These are phyloP conservation scores for Eustoma russellianum DNA, from an alignment of 257 asterid genomes.

Conservation along the genomic window DNA sequence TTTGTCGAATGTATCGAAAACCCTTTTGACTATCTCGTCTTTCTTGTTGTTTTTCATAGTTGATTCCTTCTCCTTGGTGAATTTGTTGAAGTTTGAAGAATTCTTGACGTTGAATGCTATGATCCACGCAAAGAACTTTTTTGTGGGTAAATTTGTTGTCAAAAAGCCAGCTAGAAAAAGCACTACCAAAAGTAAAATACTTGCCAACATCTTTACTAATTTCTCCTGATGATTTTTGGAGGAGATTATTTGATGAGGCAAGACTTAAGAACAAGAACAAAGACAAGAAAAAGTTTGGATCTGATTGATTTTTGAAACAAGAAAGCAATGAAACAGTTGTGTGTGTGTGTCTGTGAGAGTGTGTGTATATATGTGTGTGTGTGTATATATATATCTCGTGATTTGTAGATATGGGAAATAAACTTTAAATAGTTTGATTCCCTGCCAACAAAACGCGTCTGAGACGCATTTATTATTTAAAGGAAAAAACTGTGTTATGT, in stretches of 20 bases:
- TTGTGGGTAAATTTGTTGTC: constrained; percentile 25
- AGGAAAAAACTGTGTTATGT: too few species aligned
- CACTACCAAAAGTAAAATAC: constrained; percentile 32
- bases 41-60: constrained; percentile 4
- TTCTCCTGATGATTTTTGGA: constrained; percentile 11
- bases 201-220: constrained; percentile 22
- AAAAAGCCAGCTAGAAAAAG: constrained; percentile 47
- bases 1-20: constrained; percentile 77
- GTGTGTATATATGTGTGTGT: too few species aligned
- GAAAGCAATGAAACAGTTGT: too few species aligned
- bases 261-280: background rate
- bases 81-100: constrained; percentile 6
- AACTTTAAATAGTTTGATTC: too few species aligned
- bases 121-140: constrained; percentile 26
- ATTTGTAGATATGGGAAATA: too few species aligned
- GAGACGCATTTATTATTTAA: too few species aligned
- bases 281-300: too few species aligned
- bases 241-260: background rate
- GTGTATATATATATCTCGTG: too few species aligned
- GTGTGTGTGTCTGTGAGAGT: too few species aligned
- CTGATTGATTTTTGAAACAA: too few species aligned
- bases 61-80: background rate
- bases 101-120: constrained; percentile 8
- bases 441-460: too few species aligned
- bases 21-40: constrained; percentile 21